Evolutionary conservation across 768 basidiomycete genomes (phyloP).

Genomic region (Lactarius psammicola): DNA sequence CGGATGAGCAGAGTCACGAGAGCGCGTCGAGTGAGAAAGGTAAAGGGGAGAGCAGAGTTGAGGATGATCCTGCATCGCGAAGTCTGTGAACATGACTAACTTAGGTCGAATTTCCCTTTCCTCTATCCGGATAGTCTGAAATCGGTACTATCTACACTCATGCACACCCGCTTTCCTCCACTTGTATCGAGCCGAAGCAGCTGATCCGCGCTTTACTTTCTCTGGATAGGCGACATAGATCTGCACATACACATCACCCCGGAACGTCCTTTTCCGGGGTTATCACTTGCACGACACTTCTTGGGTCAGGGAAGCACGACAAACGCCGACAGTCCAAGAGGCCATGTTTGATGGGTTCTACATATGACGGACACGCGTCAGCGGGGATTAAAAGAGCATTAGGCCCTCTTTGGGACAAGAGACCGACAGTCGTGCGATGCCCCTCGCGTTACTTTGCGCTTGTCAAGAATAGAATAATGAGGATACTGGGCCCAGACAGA

Average conservation of each 20-base stretch:
- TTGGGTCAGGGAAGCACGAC: background rate
- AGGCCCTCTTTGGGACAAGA: background rate
- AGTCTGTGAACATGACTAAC: slow-evolving; percentile 21
- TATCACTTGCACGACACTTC: background rate
- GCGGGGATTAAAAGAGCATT: background rate
- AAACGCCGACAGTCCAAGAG: background rate
- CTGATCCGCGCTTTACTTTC: background rate
- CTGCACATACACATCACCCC: background rate
- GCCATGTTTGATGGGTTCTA: background rate
- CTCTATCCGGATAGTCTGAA: slow-evolving; percentile 17
- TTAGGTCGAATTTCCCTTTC: slow-evolving; percentile 2
- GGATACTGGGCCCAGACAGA: background rate
- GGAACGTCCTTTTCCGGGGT: background rate
- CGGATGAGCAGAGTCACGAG: slow-evolving; percentile 19
- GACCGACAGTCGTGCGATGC: background rate
- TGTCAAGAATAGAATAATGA: background rate
- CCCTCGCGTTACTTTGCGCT: background rate
- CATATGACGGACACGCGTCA: background rate
- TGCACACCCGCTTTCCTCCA: background rate
- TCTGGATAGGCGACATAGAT: background rate
- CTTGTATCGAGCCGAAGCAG: background rate
- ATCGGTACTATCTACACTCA: slow-evolving; percentile 15
- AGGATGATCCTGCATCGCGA: slow-evolving; percentile 28
- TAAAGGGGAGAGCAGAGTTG: slow-evolving; percentile 56
- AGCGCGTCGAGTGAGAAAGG: slow-evolving; percentile 49